These are phyloP conservation scores for Musa balbisiana DNA, from an alignment of 202 grass and related monocot genomes.

Conservation along the genomic window DNA sequence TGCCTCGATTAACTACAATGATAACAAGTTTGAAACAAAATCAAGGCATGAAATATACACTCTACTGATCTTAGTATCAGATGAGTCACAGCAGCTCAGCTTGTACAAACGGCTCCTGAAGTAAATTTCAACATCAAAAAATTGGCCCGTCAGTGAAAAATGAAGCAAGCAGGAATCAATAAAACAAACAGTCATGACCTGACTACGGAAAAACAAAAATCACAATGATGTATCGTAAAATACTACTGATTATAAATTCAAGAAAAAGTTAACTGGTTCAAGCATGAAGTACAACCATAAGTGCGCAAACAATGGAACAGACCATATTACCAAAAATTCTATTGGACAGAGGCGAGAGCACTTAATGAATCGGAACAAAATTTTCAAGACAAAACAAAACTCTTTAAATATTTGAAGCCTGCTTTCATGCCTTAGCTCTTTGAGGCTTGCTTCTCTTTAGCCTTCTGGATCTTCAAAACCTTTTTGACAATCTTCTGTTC, in stretches of 20 bases:
- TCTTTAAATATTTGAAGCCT: not conserved
- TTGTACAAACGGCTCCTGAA: no score
- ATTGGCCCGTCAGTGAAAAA: not conserved
- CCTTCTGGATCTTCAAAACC: constrained; percentile 11
- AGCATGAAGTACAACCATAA: not conserved
- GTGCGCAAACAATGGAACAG: not conserved
- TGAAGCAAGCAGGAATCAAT: not conserved
- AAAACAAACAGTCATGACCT: not conserved
- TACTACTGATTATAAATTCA: not conserved
- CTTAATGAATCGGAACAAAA: not conserved
- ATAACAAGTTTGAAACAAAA: no score
- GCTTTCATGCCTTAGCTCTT: not conserved
- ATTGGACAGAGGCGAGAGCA: not conserved
- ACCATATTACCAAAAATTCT: not conserved
- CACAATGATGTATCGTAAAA: no score
- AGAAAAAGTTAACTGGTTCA: not conserved
- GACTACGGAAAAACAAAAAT: not conserved
- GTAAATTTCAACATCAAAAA: no score
- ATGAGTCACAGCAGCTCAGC: no score
- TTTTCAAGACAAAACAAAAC: not conserved
- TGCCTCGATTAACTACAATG: no score
- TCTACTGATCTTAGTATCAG: no score
- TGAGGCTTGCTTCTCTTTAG: constrained; percentile 1
- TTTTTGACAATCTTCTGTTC: constrained; percentile 6
- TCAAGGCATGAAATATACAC: no score